Evolutionary conservation across 2,329 filamentous ascomycete species (phyloP).

Genomic region (Pseudopithomyces chartarum): DNA sequence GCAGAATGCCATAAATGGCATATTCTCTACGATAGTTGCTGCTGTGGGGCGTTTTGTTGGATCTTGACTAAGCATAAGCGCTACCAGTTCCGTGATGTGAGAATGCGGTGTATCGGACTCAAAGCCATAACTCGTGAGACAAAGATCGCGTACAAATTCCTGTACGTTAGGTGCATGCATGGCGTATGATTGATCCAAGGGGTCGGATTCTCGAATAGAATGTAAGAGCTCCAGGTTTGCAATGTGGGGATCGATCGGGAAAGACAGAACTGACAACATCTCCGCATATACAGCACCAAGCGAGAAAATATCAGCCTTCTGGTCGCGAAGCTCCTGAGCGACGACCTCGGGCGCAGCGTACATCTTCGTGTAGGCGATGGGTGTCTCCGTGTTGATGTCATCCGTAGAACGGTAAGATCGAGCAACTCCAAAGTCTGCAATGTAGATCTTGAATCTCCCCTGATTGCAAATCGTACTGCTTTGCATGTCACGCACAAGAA

Average conservation of each 20-base stretch:
- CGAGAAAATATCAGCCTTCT: conserved; percentile 25
- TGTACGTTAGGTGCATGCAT: conserved; percentile 1
- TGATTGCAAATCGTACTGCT: conserved; percentile 6
- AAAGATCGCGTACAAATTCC: neutral
- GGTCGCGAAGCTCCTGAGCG: conserved; percentile 15
- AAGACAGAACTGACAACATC: conserved; percentile 18
- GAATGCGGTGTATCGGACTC: conserved; percentile 13
- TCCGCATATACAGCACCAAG: conserved; percentile 26
- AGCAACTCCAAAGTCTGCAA: conserved; percentile 29
- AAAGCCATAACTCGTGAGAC: conserved; percentile 8
- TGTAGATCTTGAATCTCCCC: conserved; percentile 20
- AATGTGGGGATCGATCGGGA: neutral
- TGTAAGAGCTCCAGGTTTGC: conserved; percentile 9
- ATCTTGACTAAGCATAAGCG: conserved; percentile 12
- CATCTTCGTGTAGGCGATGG: conserved; percentile 15
- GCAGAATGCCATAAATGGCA: conserved; percentile 12
- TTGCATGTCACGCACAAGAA: conserved; percentile 19
- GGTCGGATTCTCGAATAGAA: conserved; percentile 2
- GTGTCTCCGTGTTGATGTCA: conserved; percentile 19
- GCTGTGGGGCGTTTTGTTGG: conserved; percentile 6
- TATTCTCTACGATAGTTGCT: conserved; percentile 8
- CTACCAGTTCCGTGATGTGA: conserved; percentile 12
- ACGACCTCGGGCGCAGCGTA: conserved; percentile 28
- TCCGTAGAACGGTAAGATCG: conserved; percentile 19
- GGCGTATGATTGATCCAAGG: conserved; percentile 6